Percentiles rank a stretch among this genome's conserved stretches.
Evolutionary conservation across 768 basidiomycete genomes (phyloP).

Genomic region (Gymnopilus dilepis): DNA sequence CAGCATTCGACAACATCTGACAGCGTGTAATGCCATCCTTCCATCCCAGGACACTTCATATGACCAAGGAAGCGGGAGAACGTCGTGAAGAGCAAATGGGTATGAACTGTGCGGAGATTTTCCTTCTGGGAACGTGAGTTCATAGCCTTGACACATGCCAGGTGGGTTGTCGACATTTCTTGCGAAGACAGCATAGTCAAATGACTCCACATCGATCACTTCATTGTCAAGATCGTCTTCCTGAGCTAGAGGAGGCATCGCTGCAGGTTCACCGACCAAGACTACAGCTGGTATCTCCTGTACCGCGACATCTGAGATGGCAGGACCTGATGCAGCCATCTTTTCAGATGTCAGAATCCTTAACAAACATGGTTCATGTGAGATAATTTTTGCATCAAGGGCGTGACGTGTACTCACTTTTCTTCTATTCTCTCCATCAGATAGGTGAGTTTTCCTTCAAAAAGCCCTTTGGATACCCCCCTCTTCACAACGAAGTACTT

Average conservation of each 20-base stretch:
- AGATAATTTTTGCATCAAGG: too few relatives aligned
- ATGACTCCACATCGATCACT: background rate
- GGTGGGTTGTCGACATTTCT: background rate
- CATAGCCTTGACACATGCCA: slow-evolving; percentile 9
- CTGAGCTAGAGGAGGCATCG: too few relatives aligned
- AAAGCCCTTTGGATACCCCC: slow-evolving; percentile 27
- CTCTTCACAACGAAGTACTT: slow-evolving; percentile 26
- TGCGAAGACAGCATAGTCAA: background rate
- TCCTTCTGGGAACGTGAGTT: slow-evolving; percentile 23
- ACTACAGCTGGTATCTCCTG: too few relatives aligned
- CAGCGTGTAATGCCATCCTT: slow-evolving; percentile 21
- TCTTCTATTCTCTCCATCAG: slow-evolving; percentile 24
- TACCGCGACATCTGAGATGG: too few relatives aligned
- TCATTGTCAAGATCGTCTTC: background rate
- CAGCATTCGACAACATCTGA: background rate
- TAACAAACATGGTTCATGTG: too few relatives aligned
- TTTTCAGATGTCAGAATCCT: too few relatives aligned
- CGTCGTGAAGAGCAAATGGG: slow-evolving; percentile 32
- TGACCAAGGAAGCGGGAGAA: slow-evolving; percentile 28
- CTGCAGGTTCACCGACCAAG: background rate
- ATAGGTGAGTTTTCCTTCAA: slow-evolving; percentile 31
- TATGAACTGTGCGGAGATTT: slow-evolving; percentile 29
- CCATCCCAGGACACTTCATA: slow-evolving; percentile 21
- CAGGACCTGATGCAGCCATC: too few relatives aligned
- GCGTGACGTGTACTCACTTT: background rate